Evolutionary conservation across 345 rosid genomes (phyloP), one percentile per base, ranked within the genome.

Genomic region (Xanthoceras sorbifolium): DNA sequence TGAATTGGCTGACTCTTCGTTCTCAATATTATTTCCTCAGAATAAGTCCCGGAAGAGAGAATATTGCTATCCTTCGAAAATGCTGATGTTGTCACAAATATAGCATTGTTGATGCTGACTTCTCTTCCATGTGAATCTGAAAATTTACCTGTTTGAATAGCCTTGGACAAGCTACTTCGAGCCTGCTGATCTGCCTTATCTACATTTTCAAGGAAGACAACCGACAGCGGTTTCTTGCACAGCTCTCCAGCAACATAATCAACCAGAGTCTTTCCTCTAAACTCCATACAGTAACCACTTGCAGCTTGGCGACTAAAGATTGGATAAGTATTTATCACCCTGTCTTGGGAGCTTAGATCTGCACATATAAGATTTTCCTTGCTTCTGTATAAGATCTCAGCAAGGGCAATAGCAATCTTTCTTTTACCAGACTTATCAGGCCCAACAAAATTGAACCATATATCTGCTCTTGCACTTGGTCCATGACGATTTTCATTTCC

Each of bases 201-300:
- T 52, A 91, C 78, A 84, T 91, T 89, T 81, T 93, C 96, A 64
- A 93, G 93, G 74, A 90, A 91, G 20, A 91, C 87, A 29, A 93
- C 84, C 32, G 90, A 87, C 32, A 64, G 54, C 12, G 96, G 96
- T 63, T 82, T 93, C 82, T 79, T 88, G 78, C 79, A 73, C 84
- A 93, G 36, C 82, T 90, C 92, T 63, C 65, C 90, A 23, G 90
- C 88, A 73, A 93, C 73, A 75, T 84, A 83, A 81, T 93, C 96
- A 52, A 89, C 89, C 63, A 85, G 74, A 1, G 90, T 91, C 78
- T 88, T 91, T 67, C 97, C 97, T 81, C 97, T 85, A 70, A 83
- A 77, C 65, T 71, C 69, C 52, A 73, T 46, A 68, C 76, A 75
- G 66, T 84, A 73, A 78, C 76, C 86, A 74, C 59, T 82, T 61